Evolutionary conservation across 2,329 filamentous ascomycete genomes (phyloP), one percentile per base, ranked within the genome.

Genomic region (Aspergillus pseudoviridinutans): DNA sequence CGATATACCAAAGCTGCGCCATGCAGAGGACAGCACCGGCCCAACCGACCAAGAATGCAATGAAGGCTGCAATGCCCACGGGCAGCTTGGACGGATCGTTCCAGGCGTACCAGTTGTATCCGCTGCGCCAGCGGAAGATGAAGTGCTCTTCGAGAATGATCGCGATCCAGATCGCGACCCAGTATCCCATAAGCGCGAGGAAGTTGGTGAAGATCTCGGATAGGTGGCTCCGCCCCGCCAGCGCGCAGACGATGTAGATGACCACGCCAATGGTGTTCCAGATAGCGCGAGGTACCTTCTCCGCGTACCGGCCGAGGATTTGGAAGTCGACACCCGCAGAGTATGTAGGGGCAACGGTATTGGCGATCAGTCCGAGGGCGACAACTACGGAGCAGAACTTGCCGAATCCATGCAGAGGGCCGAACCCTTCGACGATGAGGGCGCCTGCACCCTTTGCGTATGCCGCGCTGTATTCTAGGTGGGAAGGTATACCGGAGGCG

Each of bases 171-270:
- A 88, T 83, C 14, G 80, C 80, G 17, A 87, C 80, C 86, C 85
- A 89, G 71, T 89, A 89, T 1, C 87, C 87, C 83, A 89, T 89
- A 24, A 89, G 73, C 0, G 85, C 84, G 4, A 89, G 77, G 68
- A 89, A 88, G 67, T 89, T 89, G 10, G 83, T 84, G 68, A 89
- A 88, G 57, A 89, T 87, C 27, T 79, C 79, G 0, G 84, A 82
- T 1, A 90, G 78, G 62, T 85, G 73, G 25, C 80, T 78, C 14
- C 85, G 80, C 0, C 87, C 87, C 0, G 81, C 86, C 17, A 88
- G 77, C 0, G 85, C 86, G 63, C 85, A 87, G 28, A 87, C 81
- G 8, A 84, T 84, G 66, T 85, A 87, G 49, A 89, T 82, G 42
- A 89, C 71, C 0, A 85, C 81, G 2, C 83, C 79, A 3, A 87